A percentile compares a stretch with the other conserved stretches of the same genome.
Evolutionary conservation across 192 early-diverging fungal species (phyloP).

Genomic region (Rhizophagus sp.): DNA sequence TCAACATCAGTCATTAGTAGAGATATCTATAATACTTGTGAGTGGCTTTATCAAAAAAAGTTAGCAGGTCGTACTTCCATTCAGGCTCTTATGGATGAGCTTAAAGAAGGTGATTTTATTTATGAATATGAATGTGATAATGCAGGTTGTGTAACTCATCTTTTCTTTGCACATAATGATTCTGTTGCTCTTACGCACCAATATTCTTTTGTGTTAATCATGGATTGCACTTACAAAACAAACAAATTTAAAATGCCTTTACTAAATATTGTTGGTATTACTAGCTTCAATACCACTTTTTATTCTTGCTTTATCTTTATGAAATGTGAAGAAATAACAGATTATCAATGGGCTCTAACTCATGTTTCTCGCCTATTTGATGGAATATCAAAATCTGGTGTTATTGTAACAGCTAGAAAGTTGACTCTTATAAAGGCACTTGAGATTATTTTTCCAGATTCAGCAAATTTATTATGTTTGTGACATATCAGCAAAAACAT

Average conservation of each 20-base stretch:
- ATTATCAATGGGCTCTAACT: neutral
- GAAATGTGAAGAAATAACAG: neutral
- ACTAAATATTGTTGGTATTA: neutral
- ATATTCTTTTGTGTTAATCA: no score
- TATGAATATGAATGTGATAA: no score
- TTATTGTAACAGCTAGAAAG: neutral
- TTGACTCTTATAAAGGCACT: neutral
- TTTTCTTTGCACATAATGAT: no score
- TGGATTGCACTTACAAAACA: neutral
- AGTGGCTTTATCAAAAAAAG: no score
- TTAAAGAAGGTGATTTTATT: no score
- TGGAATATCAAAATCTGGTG: neutral
- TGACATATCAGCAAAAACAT: neutral
- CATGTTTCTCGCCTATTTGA: neutral
- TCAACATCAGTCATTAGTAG: no score
- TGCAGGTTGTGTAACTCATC: no score
- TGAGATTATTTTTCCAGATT: conserved; percentile 6
- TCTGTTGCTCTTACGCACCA: no score
- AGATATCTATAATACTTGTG: no score
- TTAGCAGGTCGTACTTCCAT: no score
- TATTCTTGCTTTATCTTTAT: neutral
- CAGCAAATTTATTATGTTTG: conserved; percentile 13
- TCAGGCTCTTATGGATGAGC: no score
- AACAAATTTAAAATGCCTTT: neutral
- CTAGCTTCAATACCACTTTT: neutral